Conservation (phyloP, 148 eudicot species). For the Silene conica region DNA sequence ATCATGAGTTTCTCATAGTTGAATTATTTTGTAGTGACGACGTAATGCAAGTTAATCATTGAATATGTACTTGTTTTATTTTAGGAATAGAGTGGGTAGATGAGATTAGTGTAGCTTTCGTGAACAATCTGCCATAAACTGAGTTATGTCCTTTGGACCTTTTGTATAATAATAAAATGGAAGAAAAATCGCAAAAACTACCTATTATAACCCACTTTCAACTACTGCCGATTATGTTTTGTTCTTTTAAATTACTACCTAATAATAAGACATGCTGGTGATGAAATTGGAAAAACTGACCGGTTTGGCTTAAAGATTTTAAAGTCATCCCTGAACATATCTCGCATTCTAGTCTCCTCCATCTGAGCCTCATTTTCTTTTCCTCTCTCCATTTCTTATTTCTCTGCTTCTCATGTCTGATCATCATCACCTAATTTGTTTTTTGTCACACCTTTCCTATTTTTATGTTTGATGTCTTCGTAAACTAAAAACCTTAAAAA, state of each 20-base stretch:
- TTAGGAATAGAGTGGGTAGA: not conserved
- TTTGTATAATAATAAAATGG: not conserved
- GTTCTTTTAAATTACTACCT: too few species aligned
- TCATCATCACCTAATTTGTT: not conserved
- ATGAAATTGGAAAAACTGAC: too few species aligned
- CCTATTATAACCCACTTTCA: too few species aligned
- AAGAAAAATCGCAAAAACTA: not conserved
- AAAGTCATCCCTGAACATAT: not conserved
- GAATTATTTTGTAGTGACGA: not conserved
- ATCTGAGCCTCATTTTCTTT: not conserved
- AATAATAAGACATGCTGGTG: too few species aligned
- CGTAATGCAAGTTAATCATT: not conserved
- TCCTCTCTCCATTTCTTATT: not conserved
- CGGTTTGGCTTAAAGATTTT: not conserved
- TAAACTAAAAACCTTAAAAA: not conserved
- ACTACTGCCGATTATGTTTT: too few species aligned
- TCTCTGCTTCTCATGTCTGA: not conserved
- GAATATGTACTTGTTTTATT: not conserved
- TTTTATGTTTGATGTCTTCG: not conserved
- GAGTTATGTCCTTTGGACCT: not conserved
- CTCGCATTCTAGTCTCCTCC: too few species aligned
- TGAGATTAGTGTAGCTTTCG: slow-evolving; percentile 5
- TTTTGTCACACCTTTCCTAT: not conserved
- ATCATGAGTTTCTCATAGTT: not conserved
- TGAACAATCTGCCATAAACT: not conserved